These are phyloP conservation scores for Microthlaspi erraticum DNA, from an alignment of 345 rosid species.

Conservation along the genomic window DNA sequence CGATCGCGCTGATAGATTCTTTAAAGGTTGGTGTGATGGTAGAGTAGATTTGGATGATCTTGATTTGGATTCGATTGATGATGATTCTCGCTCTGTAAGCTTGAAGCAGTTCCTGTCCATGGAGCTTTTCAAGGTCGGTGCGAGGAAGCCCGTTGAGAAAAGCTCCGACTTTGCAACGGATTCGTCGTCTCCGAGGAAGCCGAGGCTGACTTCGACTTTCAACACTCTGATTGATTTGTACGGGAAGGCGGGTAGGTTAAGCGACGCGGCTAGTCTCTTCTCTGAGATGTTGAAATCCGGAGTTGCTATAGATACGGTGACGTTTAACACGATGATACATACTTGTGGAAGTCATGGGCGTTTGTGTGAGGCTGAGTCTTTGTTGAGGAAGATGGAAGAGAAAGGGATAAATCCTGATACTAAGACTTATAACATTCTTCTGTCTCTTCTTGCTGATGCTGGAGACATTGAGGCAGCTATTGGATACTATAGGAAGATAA, in stretches of 20 bases:
- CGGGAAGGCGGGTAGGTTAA: conserved; percentile 85
- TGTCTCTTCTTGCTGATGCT: conserved; percentile 71
- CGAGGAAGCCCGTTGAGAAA: conserved; percentile 54
- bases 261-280: conserved; percentile 79
- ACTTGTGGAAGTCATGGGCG: conserved; percentile 82
- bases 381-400: conserved; percentile 78
- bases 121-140: conserved; percentile 77
- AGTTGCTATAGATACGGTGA: conserved; percentile 70
- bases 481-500: conserved; percentile 64
- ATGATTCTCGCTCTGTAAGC: conserved; percentile 57
- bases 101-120: conserved; percentile 79
- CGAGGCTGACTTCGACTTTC: conserved; percentile 69
- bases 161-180: conserved; percentile 39
- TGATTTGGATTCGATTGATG: conserved; percentile 58
- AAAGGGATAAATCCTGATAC: conserved; percentile 74
- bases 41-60: conserved; percentile 67
- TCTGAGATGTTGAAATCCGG: conserved; percentile 83
- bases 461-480: conserved; percentile 76
- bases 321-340: conserved; percentile 89
- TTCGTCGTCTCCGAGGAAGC: conserved; percentile 50
- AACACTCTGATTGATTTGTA: conserved; percentile 89
- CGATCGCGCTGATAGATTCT: conserved; percentile 79
- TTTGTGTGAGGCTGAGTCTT: conserved; percentile 76
- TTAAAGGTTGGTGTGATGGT: conserved; percentile 78
- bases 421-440: conserved; percentile 73